Percentiles rank a stretch among this genome's conserved stretches.
These are phyloP conservation scores for Aethionema arabicum DNA, from an alignment of 345 rosid species.

Conservation along the genomic window DNA sequence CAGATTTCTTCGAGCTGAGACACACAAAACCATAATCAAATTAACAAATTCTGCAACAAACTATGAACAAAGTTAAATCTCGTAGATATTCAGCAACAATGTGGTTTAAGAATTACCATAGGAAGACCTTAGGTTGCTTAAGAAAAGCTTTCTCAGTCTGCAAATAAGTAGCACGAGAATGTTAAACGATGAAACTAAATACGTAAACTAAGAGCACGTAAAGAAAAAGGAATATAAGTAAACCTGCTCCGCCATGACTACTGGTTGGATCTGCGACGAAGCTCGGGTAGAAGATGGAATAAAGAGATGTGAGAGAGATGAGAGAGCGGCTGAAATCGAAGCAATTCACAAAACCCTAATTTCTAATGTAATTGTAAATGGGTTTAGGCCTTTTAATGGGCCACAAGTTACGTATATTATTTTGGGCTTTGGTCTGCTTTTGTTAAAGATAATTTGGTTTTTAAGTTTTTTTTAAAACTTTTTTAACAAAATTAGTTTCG, in stretches of 20 bases:
- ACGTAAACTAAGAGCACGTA: not conserved
- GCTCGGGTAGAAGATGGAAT: not conserved
- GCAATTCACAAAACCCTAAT: conserved; percentile 34
- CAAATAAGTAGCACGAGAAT: conserved; percentile 6
- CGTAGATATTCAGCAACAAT: too few relatives aligned
- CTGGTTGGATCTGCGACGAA: conserved; percentile 24
- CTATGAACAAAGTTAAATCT: not conserved
- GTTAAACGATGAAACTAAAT: not conserved
- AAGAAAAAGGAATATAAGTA: not conserved
- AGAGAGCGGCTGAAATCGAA: conserved; percentile 9
- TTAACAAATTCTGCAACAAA: not conserved
- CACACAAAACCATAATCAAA: not conserved
- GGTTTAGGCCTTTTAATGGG: conserved; percentile 31
- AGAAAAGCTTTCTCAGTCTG: conserved; percentile 84
- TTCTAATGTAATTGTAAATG: not conserved
- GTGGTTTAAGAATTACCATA: conserved; percentile 40
- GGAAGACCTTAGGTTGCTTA: conserved; percentile 82
- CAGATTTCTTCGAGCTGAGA: conserved; percentile 71
- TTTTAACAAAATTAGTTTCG: too few relatives aligned
- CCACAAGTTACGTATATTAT: not conserved
- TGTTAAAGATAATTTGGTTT: too few relatives aligned
- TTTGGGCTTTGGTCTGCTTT: too few relatives aligned
- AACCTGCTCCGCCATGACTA: conserved; percentile 45
- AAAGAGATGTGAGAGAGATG: conserved; percentile 10
- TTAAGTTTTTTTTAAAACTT: too few relatives aligned